phyloP scores from a whole-genome alignment of 2,329 filamentous ascomycete species.

The Ilyonectria sp. region DNA sequence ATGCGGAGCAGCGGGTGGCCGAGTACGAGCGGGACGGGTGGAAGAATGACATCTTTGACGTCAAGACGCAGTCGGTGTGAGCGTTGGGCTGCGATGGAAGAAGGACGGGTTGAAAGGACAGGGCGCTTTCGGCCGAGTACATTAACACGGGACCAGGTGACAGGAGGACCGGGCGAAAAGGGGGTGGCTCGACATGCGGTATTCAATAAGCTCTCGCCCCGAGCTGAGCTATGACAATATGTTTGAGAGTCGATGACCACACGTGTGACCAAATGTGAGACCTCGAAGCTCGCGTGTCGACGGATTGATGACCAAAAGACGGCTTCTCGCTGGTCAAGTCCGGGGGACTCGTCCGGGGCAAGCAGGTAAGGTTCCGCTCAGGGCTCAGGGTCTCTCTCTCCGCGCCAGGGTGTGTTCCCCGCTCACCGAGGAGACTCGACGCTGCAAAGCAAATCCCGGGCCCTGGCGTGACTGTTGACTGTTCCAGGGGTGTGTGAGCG shows the following conservation, averaged over 20 bases:
- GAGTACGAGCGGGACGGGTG: conserved; percentile 81
- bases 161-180: background rate
- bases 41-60: conserved; percentile 87
- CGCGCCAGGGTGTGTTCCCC: background rate
- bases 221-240: background rate
- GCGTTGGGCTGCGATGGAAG: background rate
- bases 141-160: background rate
- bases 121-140: background rate
- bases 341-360: background rate
- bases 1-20: conserved; percentile 81
- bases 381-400: background rate
- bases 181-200: background rate
- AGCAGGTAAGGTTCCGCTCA: background rate
- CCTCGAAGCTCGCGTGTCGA: background rate
- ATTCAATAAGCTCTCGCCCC: background rate
- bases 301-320: background rate
- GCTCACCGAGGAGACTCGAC: background rate
- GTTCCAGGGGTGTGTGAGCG: too few species aligned
- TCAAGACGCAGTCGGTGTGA: conserved; percentile 53
- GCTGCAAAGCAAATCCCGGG: too few species aligned
- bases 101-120: background rate
- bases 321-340: background rate
- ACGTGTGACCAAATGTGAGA: background rate
- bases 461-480: too few species aligned
- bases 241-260: background rate